Evolutionary conservation across 352 stramenopile species (phyloP), one percentile per base, ranked within the genome.

Genomic region (Phytophthora megakarya): DNA sequence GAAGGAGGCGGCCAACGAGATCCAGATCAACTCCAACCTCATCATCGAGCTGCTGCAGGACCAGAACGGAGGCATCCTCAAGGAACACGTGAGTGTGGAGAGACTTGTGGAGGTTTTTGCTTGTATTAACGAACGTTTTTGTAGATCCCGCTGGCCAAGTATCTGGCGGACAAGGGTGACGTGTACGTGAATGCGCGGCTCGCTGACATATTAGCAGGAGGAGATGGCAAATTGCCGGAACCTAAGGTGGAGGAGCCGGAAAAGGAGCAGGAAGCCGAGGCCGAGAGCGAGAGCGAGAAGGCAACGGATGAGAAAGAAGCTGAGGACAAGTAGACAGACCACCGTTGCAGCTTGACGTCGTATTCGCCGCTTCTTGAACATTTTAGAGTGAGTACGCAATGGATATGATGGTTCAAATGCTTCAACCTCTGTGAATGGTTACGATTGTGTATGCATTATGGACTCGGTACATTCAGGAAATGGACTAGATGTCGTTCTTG

Each of bases 11-110:
- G 82, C 84, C 3, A 73, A 84, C 30, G 70, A 67, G 47, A 67
- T 76, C 38, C 77, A 92, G 67, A 88, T 95, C 67, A 95, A 95
- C 73, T 87, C 86, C 25, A 74, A 90, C 70, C 68, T 89, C 37
- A 81, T 95, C 46, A 72, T 95, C 37, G 57, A 76, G 62, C 67
- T 95, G 50, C 72, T 95, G 32, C 71, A 78, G 26, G 86, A 81
- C 30, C 56, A 87, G 35, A 72, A 93, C 56, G 83, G 81, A 64
- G 68, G 78, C 30, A 78, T 82, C 47, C 62, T 90, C 40, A 74
- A 75, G 51, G 70, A 88, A 44, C 74, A 85, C 64, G 75, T 87
- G 55, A 39, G 75, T 67, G 19, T 16, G 38, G 13, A 13, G 28
- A 51, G n/a, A 33, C 11, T 37, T 22, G 13, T 38, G 3, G 48